phyloP scores from a whole-genome alignment of 2,329 filamentous ascomycete species.

The Verticillium klebahnii region DNA sequence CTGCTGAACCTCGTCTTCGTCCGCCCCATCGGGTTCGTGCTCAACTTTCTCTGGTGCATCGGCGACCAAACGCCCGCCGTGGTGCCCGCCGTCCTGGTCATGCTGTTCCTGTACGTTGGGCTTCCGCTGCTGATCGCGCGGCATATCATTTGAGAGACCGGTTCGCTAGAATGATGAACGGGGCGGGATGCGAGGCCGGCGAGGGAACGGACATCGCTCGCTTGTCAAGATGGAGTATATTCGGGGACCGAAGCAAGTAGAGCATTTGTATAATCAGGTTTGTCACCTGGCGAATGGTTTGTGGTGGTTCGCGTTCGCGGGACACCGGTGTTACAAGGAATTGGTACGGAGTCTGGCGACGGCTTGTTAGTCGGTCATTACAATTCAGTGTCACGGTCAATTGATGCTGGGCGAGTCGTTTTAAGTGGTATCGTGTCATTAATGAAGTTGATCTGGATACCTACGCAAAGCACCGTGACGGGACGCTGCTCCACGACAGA shows the following conservation, averaged over 20 bases:
- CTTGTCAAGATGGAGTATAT: too few relatives aligned
- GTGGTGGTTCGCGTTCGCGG: not conserved
- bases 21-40: not conserved
- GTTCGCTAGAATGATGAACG: too few relatives aligned
- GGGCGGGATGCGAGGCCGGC: too few relatives aligned
- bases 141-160: not conserved
- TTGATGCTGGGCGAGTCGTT: not conserved
- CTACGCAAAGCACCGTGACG: not conserved
- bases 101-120: conserved; percentile 1
- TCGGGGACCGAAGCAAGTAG: too few relatives aligned
- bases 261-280: too few relatives aligned
- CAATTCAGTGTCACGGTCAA: not conserved
- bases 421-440: conserved; percentile 3
- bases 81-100: not conserved
- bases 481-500: not conserved
- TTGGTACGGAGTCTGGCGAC: not conserved
- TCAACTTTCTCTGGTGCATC: not conserved
- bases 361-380: not conserved
- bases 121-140: not conserved
- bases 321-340: not conserved
- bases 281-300: not conserved
- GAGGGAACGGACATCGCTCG: too few relatives aligned
- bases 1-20: not conserved
- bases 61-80: not conserved
- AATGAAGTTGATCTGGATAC: not conserved